A percentile compares a stretch with the other conserved stretches of the same genome.
Conservation (phyloP, 1,284 basidiomycete genomes). For the Naganishia albida region DNA sequence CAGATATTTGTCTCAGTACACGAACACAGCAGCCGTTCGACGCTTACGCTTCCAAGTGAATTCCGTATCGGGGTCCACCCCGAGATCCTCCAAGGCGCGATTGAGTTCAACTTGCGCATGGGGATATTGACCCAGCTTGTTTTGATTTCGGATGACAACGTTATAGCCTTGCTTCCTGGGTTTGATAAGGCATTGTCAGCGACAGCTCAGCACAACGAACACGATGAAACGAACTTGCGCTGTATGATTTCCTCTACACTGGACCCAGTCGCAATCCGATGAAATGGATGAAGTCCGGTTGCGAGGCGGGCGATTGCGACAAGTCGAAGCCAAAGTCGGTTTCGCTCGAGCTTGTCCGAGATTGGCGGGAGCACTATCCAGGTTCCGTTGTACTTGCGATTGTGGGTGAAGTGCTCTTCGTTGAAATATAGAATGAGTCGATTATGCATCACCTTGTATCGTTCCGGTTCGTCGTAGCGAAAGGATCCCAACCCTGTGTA, state of each 20-base stretch:
- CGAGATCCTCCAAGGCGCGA: neutral
- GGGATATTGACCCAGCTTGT: neutral
- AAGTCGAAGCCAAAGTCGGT: neutral
- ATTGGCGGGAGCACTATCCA: constrained; percentile 1
- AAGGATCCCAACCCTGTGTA: too few relatives aligned
- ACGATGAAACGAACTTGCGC: neutral
- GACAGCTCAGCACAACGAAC: neutral
- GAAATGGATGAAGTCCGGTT: neutral
- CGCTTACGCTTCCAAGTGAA: neutral
- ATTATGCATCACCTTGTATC: neutral
- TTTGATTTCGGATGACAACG: neutral
- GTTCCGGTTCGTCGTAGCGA: neutral
- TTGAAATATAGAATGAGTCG: neutral
- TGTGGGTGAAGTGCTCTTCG: neutral
- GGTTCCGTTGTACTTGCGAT: neutral
- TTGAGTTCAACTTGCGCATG: too few relatives aligned
- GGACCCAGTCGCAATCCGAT: neutral
- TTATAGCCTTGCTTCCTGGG: neutral
- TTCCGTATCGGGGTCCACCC: neutral
- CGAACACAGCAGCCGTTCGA: too few relatives aligned
- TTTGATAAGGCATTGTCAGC: neutral
- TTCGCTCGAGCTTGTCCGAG: neutral
- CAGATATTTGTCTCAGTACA: too few relatives aligned
- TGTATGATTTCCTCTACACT: too few relatives aligned
- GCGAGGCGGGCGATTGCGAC: neutral